Base-by-base conservation (phyloP, 495 filamentous ascomycete species). In the Podospora sp. region DNA sequence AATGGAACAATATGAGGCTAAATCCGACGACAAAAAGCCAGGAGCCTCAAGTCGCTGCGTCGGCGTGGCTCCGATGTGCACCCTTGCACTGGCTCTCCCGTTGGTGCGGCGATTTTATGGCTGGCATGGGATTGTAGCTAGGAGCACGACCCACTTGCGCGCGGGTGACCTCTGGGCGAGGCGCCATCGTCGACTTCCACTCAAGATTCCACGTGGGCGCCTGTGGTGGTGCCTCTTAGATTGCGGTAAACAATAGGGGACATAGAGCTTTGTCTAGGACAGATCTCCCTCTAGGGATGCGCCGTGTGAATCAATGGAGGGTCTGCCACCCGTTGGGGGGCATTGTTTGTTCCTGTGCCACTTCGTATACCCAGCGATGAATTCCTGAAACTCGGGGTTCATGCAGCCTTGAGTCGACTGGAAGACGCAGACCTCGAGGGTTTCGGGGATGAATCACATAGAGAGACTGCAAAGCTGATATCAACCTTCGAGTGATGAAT, bases 1-100 rank as follows among this genome's bases (percentile, higher is more conserved):
- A 71, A 70, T 72, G 65, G 72, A 52, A 73, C 70, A 68, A 77
- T 74, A 69, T 76, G 69, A 75, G 75, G 71, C 72, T 75, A 76
- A 76, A 77, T 76, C 71, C 65, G 61, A 14, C 40, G 12, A 14
- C 16, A 18, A 46, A 46, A 46, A 46, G 40, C 40, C 40, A 12
- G 29, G 29, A 33, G 29, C 29, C 29, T 33, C 58, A 66, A 55
- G 9, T 24, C 25, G 22, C 64, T 53, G 56, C 14, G 12, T 64
- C 69, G 69, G 71, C 67, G 68, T 49, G 29, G 68, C 33, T 62
- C 60, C 49, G 49, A 27, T 55, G 12, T 22, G 25, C 25, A 60
- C 12, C 57, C n/a, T 20, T 22, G 50, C 26, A 33, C 6, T 27
- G 24, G 36, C 1, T 16, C 14, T 35, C 35, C 35, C 1, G 24